Evolutionary conservation across 345 rosid species (phyloP), one percentile per base, ranked within the genome.

Genomic region (Mangifera indica): DNA sequence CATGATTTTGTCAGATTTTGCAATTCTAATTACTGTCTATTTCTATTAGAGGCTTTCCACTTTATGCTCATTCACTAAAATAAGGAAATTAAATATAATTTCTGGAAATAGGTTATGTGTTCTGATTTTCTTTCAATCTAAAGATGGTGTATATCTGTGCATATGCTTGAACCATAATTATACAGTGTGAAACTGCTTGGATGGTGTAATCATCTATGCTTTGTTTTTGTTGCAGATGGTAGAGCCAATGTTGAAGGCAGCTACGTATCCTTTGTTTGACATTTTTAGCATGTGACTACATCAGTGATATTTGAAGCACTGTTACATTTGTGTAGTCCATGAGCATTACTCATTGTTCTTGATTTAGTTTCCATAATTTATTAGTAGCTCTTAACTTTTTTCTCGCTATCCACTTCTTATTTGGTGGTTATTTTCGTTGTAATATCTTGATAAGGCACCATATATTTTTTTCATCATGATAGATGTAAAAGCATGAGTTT

Each of bases 211-310:
- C 32, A 55, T 77, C 26, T 55, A 14, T 66, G 44, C 58, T 63
- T 22, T 72, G 63, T 82, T 58, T 75, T 52, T 72, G 55, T 74
- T 83, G 80, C 94, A 92, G 99, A 89, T 93, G 88, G 90, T 87
- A 70, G 96, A 92, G 77, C 93, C 97, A 20, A 91, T 95, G 78
- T 73, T 95, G 74, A 91, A 86, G 84, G 97, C 97, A 54, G 99
- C 99, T 60, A 79, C 60, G 97, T 92, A 85, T 82, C 89, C 88
- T 79, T 68, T 53, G 10, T 22, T 63, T 60, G 44, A 12, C 59
- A 24, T 32, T 40, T 59, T 67, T 72, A 22, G 18, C 48, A 22
- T 74, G 67, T 64, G 49, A 60, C 34, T 61, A 14, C 26, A 14
- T 40, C 7, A 0, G 34, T 11, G 15, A 48, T 13, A 15, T 48